These are phyloP conservation scores for Sporothrix brasiliensis DNA, from an alignment of 2,329 filamentous ascomycete species.

Conservation along the genomic window DNA sequence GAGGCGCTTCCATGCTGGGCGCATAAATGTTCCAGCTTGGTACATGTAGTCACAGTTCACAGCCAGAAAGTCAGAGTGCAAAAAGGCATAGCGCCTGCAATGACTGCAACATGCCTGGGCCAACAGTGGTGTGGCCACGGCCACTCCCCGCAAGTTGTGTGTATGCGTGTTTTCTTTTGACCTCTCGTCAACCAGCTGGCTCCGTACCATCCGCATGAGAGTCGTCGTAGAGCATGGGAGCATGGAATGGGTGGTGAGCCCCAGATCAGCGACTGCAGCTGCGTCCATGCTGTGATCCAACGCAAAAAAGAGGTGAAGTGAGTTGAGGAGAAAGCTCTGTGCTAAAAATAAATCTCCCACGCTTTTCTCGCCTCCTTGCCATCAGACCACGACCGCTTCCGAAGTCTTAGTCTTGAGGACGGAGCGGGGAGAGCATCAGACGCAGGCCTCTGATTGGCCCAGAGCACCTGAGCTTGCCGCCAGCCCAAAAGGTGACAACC, in stretches of 20 bases:
- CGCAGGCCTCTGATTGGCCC: slow-evolving; percentile 24
- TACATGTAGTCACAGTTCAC: neutral
- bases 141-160: neutral
- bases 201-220: neutral
- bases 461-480: slow-evolving; percentile 26
- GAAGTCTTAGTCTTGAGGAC: neutral
- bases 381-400: neutral
- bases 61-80: neutral
- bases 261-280: slow-evolving; percentile 22
- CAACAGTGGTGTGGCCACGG: neutral
- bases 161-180: neutral
- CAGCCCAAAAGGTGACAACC: slow-evolving; percentile 27
- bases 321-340: neutral
- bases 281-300: slow-evolving; percentile 21
- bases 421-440: slow-evolving; percentile 7
- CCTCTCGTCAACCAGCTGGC: neutral
- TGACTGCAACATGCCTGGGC: slow-evolving; percentile 3
- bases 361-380: neutral
- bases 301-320: neutral
- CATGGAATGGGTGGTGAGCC: neutral
- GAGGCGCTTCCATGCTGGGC: slow-evolving; percentile 10
- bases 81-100: slow-evolving; percentile 4
- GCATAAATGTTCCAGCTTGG: neutral
- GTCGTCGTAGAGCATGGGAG: neutral
- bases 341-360: slow-evolving; percentile 18